Evolutionary conservation across 2,329 filamentous ascomycete species (phyloP), one percentile per base, ranked within the genome.

Genomic region (Epichloe uncinata): DNA sequence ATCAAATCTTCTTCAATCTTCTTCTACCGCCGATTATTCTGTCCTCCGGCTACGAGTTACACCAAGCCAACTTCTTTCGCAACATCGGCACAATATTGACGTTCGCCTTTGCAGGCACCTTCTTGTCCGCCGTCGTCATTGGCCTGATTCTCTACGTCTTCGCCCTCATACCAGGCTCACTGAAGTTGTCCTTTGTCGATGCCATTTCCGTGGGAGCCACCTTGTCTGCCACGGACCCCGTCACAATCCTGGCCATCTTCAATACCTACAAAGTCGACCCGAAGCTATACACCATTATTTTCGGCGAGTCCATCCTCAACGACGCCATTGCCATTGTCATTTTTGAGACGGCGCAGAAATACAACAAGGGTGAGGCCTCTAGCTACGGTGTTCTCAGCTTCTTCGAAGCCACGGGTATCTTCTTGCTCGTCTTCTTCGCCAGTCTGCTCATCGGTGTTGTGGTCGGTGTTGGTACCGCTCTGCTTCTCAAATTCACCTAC

Each of bases 261-360:
- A 97, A 96, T 67, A 86, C 93, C 1, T 98, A 97, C 78, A 97
- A 97, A 69, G 93, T 98, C 60, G 93, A 98, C 61, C 93, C 93
- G 3, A 97, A 97, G 69, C 78, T 98, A 16, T 98, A 98, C 70
- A 98, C 93, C 33, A 83, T 98, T 65, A 98, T 98, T 57, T 98
- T 98, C 66, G 93, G 93, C 63, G 93, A 98, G 70, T 95, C 91
- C 7, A 97, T 98, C 53, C 73, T 98, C 50, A 98, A 98, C 66
- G 93, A 98, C 71, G 93, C 93, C 42, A 91, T 98, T 62, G 93
- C 93, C 56, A 98, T 98, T 66, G 93, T 98, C 62, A 81, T 98
- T 58, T 98, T 98, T 69, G 91, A 98, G 71, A 96, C 93, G 4
- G 93, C 93, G 11, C 91, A 96, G 65, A 85, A 87, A 65, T 95